Evolutionary conservation across 2,329 filamentous ascomycete genomes (phyloP).

Genomic region (Zasmidium cellare): DNA sequence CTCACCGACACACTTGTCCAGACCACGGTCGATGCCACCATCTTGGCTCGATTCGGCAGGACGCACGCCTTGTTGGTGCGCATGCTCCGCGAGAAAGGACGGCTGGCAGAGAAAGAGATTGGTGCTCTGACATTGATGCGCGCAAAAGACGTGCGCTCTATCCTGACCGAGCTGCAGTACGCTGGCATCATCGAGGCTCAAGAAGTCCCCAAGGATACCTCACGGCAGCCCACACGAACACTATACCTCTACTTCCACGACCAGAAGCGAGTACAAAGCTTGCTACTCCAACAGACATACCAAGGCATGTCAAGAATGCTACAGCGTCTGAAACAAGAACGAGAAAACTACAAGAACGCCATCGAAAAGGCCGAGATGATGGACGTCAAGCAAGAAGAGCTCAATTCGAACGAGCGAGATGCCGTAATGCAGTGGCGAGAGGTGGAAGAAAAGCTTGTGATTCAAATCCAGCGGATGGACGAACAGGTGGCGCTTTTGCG

Average conservation of each 20-base stretch:
- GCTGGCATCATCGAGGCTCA: constrained; percentile 87
- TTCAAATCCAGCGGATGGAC: constrained; percentile 79
- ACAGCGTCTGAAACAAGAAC: constrained; percentile 76
- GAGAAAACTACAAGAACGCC: constrained; percentile 68
- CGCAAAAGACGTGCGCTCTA: constrained; percentile 79
- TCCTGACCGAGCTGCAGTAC: constrained; percentile 82
- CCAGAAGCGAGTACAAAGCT: constrained; percentile 65
- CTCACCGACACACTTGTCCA: constrained; percentile 71
- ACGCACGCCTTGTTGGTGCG: constrained; percentile 79
- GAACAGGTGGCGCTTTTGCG: constrained; percentile 70
- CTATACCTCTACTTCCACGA: constrained; percentile 94
- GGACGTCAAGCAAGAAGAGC: constrained; percentile 79
- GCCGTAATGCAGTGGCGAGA: constrained; percentile 64
- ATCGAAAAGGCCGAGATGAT: constrained; percentile 79
- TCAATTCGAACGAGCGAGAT: constrained; percentile 72
- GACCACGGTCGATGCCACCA: constrained; percentile 76
- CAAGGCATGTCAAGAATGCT: constrained; percentile 85
- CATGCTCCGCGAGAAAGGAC: constrained; percentile 82
- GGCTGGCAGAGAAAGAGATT: constrained; percentile 90
- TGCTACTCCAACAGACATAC: constrained; percentile 78
- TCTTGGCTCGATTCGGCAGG: constrained; percentile 74
- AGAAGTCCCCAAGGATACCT: constrained; percentile 87
- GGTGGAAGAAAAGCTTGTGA: constrained; percentile 69
- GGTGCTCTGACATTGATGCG: constrained; percentile 79
- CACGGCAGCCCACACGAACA: constrained; percentile 76